A percentile compares a stretch with the other conserved stretches of the same genome.
Evolutionary conservation across 768 basidiomycete species (phyloP).

Genomic region (Pleurotus platypus): DNA sequence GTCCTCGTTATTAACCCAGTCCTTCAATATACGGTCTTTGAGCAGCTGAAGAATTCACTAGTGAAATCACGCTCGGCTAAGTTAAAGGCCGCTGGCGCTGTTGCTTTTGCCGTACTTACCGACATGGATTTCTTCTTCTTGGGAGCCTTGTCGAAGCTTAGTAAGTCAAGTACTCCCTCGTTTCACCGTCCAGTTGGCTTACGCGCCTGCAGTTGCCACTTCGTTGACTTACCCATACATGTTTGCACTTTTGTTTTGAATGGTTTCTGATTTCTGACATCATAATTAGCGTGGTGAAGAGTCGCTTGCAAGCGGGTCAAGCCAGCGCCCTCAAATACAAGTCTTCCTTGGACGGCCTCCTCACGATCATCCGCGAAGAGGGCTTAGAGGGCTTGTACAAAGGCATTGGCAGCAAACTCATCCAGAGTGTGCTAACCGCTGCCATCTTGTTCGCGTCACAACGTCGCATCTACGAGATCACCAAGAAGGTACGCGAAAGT

Average conservation of each 20-base stretch:
- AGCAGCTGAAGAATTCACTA: neutral
- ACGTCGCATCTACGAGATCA: conserved; percentile 68
- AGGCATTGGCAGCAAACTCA: conserved; percentile 82
- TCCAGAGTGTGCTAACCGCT: conserved; percentile 90
- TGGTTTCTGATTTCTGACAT: neutral
- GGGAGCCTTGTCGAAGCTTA: conserved; percentile 91
- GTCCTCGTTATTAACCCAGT: conserved; percentile 78
- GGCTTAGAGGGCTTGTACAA: conserved; percentile 81
- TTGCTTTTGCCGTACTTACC: conserved; percentile 50
- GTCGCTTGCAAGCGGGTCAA: conserved; percentile 61
- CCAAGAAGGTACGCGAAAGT: conserved; percentile 26
- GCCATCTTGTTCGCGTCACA: conserved; percentile 93
- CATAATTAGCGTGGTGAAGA: conserved; percentile 52
- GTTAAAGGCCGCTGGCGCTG: conserved; percentile 10
- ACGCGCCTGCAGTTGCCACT: conserved; percentile 20
- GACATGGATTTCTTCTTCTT: conserved; percentile 93
- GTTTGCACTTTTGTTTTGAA: conserved; percentile 30
- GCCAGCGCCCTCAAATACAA: conserved; percentile 50
- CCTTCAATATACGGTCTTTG: conserved; percentile 34
- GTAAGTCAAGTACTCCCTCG: conserved; percentile 32
- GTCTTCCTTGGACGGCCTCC: conserved; percentile 48
- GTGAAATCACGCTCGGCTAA: conserved; percentile 1
- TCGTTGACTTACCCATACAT: conserved; percentile 72
- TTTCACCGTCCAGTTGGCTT: neutral
- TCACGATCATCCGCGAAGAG: conserved; percentile 75